These are phyloP conservation scores for Nigrospora osmanthi DNA, from an alignment of 2,329 filamentous ascomycete genomes.

Conservation along the genomic window DNA sequence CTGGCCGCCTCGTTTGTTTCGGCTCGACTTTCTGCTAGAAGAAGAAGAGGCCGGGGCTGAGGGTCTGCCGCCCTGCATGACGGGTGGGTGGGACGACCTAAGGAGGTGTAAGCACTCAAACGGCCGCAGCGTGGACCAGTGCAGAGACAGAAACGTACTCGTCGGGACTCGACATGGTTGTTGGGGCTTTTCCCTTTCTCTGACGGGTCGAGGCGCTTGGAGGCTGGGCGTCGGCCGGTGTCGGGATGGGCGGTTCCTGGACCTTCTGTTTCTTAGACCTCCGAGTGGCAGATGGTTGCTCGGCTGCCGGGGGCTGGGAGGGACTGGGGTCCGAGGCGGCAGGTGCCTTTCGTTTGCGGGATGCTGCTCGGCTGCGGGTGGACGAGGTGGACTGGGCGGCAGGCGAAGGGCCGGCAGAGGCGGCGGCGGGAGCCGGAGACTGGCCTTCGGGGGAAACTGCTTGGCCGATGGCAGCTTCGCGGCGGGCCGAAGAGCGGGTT, in stretches of 20 bases:
- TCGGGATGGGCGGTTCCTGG: constrained; percentile 29
- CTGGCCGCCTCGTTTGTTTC: constrained; percentile 58
- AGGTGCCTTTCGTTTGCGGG: constrained; percentile 71
- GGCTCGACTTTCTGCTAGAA: constrained; percentile 65
- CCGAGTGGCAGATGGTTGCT: constrained; percentile 35
- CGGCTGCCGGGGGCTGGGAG: constrained; percentile 17
- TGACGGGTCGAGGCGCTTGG: constrained; percentile 35
- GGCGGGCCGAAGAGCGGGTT: constrained; percentile 86
- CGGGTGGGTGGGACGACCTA: constrained; percentile 56
- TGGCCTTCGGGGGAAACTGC: constrained; percentile 36
- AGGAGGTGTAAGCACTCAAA: constrained; percentile 24
- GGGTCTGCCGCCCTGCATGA: constrained; percentile 48
- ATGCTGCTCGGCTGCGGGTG: constrained; percentile 25
- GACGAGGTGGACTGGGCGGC: constrained; percentile 30
- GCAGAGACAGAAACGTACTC: constrained; percentile 41
- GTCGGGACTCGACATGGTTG: constrained; percentile 62
- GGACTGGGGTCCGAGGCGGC: constrained; percentile 40
- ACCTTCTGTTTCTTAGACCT: constrained; percentile 67
- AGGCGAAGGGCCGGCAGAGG: constrained; percentile 30
- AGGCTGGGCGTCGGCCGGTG: constrained; percentile 17
- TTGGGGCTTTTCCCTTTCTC: constrained; percentile 52
- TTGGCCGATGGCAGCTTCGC: constrained; percentile 53
- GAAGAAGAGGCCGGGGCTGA: constrained; percentile 47
- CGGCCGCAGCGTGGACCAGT: background rate
- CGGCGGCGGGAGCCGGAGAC: constrained; percentile 24